Evolutionary conservation across 495 filamentous ascomycete genomes (phyloP), one percentile per base, ranked within the genome.

Genomic region (Aspergillus panamensis): DNA sequence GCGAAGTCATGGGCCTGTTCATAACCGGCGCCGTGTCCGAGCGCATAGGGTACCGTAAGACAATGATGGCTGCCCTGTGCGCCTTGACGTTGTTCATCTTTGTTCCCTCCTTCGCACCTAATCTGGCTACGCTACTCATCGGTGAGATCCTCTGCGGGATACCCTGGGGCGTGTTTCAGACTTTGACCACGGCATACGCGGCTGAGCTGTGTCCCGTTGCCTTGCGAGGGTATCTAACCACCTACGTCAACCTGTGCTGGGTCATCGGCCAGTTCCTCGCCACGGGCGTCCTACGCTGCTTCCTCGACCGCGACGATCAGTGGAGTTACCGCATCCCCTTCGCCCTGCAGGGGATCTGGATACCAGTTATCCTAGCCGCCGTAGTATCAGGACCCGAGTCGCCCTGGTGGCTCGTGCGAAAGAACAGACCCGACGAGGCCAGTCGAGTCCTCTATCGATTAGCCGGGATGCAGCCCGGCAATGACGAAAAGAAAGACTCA

Each of bases 221-320:
- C n/a, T 79, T 91, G 51, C 77, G 87, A 13, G 79, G 83, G 4
- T 89, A 87, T 62, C 64, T 90, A 37, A 89, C 87, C 0, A 87
- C 84, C 17, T 88, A 86, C 53, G 80, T 89, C 69, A 89, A 89
- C 73, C 78, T 87, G 62, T 89, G 86, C 71, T 91, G 87, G 87
- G 85, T 83, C 2, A 66, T 89, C 20, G 87, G 87, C 5, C 85
- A 89, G 61, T 75, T 86, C 16, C 82, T 91, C 55, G 84, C 78
- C 6, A 82, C 82, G 48, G 86, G 84, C 13, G 86, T 88, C 29
- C 78, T 89, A 57, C 82, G 81, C 62, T 76, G 73, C 32, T 80
- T 84, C 66, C 61, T 82, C 21, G 66, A 68, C 12, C 70, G 78
- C 10, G 51, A 68, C 0, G 78, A 81, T 44, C 60, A 82, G 52